Conservation (phyloP, 202 grass and related monocot species). For the Setaria italica region DNA sequence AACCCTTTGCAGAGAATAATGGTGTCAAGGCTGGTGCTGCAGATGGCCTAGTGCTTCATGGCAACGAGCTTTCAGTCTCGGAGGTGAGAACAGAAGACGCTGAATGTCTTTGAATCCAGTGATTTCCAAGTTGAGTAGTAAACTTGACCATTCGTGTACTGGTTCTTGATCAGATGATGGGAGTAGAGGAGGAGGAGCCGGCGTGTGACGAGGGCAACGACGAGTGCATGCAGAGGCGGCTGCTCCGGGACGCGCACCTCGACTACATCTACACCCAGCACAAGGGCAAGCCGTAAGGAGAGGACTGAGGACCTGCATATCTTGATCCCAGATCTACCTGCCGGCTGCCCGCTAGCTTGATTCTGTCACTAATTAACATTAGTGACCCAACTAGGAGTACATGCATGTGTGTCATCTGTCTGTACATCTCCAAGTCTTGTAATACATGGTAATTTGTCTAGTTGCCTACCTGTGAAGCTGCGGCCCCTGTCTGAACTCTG, state of each 20-base stretch:
- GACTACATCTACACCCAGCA: no score
- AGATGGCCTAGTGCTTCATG: neutral
- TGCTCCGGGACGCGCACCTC: no score
- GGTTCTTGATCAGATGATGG: neutral
- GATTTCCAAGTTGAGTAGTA: neutral
- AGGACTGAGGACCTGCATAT: no score
- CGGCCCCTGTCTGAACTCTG: no score
- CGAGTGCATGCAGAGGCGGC: no score
- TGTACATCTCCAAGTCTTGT: no score
- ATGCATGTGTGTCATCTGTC: neutral
- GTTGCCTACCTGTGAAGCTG: no score
- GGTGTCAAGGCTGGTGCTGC: neutral
- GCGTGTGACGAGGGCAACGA: neutral
- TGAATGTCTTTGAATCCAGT: neutral
- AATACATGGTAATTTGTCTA: neutral
- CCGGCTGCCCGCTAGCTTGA: neutral
- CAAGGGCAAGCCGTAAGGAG: no score
- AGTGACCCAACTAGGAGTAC: neutral
- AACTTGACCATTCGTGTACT: neutral
- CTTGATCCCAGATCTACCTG: no score
- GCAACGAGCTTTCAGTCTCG: neutral
- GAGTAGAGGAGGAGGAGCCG: neutral
- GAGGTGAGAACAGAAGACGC: constrained; percentile 15
- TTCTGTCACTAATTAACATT: neutral
- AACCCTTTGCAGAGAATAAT: neutral